These are phyloP conservation scores for Papilionanthe hybrid DNA, from an alignment of 116 monocot genomes.

Conservation along the genomic window DNA sequence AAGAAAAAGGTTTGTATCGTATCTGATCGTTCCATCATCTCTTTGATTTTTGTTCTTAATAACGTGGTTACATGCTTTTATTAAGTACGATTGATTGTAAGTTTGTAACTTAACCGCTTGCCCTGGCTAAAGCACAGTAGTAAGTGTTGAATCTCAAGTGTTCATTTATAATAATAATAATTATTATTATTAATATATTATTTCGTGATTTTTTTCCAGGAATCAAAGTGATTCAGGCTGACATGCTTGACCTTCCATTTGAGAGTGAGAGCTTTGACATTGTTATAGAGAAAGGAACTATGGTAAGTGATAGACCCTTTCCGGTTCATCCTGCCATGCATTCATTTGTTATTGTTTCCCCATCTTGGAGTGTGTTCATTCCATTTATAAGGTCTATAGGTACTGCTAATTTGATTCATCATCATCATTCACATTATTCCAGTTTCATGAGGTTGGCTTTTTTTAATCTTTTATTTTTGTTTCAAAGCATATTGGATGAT, in stretches of 20 bases:
- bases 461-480: not conserved
- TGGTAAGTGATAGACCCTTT: slow-evolving; percentile 37
- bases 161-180: slow-evolving; percentile 2
- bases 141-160: not conserved
- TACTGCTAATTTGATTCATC: not conserved
- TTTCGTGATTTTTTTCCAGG: slow-evolving; percentile 29
- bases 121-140: not conserved
- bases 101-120: not conserved
- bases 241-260: slow-evolving; percentile 88
- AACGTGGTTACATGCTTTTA: not conserved
- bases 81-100: not conserved
- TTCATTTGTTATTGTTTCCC: not conserved
- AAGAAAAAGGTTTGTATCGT: slow-evolving; percentile 21
- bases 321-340: not conserved
- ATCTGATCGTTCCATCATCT: not conserved
- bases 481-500: not conserved
- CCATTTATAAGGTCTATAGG: not conserved
- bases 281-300: slow-evolving; percentile 95
- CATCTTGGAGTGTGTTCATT: not conserved
- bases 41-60: not conserved
- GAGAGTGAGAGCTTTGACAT: slow-evolving; percentile 54
- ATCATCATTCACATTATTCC: not conserved
- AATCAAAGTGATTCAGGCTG: slow-evolving; percentile 68
- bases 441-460: not conserved
- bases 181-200: not conserved